These are phyloP conservation scores for Narthecium ossifragum DNA, from an alignment of 106 monocot species.

Conservation along the genomic window DNA sequence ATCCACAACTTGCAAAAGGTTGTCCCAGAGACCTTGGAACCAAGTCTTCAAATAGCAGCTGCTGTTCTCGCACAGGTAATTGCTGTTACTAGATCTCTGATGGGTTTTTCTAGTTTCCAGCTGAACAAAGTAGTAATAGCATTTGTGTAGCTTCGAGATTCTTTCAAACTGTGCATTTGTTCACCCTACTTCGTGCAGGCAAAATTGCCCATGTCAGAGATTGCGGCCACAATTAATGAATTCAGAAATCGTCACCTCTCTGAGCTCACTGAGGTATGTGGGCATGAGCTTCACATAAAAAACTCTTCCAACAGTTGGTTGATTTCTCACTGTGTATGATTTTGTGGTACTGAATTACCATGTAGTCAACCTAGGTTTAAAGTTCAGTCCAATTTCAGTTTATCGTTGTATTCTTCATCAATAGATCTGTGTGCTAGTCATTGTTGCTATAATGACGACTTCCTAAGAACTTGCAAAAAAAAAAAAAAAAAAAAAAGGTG, in stretches of 20 bases:
- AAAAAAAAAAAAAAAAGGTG: too few relatives aligned
- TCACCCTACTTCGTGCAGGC: conserved; percentile 35
- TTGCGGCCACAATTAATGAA: conserved; percentile 90
- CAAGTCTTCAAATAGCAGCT: conserved; percentile 95
- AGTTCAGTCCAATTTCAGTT: too few relatives aligned
- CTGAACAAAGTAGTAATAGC: not conserved
- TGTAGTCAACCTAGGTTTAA: too few relatives aligned
- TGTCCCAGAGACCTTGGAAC: conserved; percentile 97
- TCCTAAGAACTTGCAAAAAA: not conserved
- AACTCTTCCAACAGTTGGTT: not conserved
- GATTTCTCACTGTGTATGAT: not conserved
- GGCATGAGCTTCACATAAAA: not conserved
- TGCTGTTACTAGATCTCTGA: not conserved
- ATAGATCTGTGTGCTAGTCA: not conserved
- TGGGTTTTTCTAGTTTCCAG: not conserved
- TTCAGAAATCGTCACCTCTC: conserved; percentile 93
- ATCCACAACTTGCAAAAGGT: conserved; percentile 45
- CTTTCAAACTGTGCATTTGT: not conserved
- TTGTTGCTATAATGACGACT: not conserved
- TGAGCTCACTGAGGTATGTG: conserved; percentile 87
- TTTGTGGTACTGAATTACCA: not conserved
- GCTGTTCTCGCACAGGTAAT: conserved; percentile 97
- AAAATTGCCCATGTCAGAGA: conserved; percentile 85
- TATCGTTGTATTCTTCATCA: not conserved
- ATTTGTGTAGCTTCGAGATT: not conserved